Base-by-base conservation (phyloP, 2,329 filamentous ascomycete species). In the Fusarium sp. region DNA sequence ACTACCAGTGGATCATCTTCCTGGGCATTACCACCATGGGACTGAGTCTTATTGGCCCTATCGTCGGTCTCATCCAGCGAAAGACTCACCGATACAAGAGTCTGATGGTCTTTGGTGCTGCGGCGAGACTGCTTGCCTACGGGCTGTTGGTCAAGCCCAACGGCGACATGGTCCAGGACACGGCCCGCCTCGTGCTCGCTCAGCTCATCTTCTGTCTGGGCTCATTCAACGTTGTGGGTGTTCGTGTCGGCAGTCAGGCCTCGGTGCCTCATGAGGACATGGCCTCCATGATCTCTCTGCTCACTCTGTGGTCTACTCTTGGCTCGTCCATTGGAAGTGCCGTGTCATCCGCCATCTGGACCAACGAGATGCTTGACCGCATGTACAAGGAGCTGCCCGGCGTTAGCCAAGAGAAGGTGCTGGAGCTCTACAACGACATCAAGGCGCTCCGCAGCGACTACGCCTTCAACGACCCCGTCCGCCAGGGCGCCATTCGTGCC, bases 221-320 rank as follows among this genome's bases (percentile, higher is more conserved):
- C n/a, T 80, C 83, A 0, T 79, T 84, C 74, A 82, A 80, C 58
- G 81, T 85, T 4, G 80, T 86, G 22, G 84, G 84, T 36, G 82
- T 78, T 7, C 81, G 83, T 13, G 84, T 86, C 0, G 84, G 82
- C 8, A 78, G 74, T 5, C 83, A 85, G 65, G 83, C 83, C 13
- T 85, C 84, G 0, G 84, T 85, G 0, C 83, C 84, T 0, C 84
- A 86, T 70, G 80, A 85, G 63, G 84, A 86, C 47, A 68, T 86
- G 58, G 83, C 84, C 3, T 76, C 80, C 1, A 71, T 82, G 50
- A 85, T 85, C 62, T 78, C 82, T 16, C 68, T 84, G 2, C 72
- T 85, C 11, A 80, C 83, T 0, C 74, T 85, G 7, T 85, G 83
- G 84, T 82, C 80, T 7, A 83, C 81, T 2, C 63, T 85, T 9